Conservation (phyloP, 2,329 filamentous ascomycete genomes). For the Hymenoscyphus fructigenus region DNA sequence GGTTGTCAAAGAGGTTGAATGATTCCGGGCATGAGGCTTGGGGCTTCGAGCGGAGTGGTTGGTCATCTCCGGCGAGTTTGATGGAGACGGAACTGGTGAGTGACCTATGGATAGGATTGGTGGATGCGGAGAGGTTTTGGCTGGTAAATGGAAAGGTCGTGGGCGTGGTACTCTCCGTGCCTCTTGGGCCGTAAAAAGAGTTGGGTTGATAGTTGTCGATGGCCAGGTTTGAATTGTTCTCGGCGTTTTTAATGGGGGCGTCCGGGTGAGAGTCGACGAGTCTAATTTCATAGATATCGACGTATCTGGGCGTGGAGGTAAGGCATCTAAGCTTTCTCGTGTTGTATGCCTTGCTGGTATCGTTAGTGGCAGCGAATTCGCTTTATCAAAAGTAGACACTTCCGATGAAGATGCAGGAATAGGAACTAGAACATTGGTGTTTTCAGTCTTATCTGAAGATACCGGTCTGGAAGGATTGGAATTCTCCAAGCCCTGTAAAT, state of each 20-base stretch:
- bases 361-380: background rate
- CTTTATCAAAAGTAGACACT: background rate
- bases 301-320: background rate
- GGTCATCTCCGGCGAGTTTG: too few species aligned
- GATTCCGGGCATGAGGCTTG: background rate
- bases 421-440: background rate
- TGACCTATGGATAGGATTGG: background rate
- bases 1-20: background rate
- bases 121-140: background rate
- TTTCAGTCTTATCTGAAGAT: background rate
- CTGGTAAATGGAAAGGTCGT: background rate
- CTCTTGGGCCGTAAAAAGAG: background rate
- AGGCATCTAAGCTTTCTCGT: background rate
- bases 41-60: background rate
- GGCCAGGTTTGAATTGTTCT: background rate
- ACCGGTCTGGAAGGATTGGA: background rate
- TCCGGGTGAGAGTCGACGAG: background rate
- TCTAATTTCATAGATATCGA: background rate
- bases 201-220: background rate
- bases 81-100: background rate
- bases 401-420: background rate
- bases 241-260: background rate
- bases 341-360: background rate
- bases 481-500: background rate
- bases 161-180: background rate